Evolutionary conservation across 2,329 filamentous ascomycete species (phyloP), one percentile per base, ranked within the genome.

Genomic region (Ascochyta viciae-villosae): DNA sequence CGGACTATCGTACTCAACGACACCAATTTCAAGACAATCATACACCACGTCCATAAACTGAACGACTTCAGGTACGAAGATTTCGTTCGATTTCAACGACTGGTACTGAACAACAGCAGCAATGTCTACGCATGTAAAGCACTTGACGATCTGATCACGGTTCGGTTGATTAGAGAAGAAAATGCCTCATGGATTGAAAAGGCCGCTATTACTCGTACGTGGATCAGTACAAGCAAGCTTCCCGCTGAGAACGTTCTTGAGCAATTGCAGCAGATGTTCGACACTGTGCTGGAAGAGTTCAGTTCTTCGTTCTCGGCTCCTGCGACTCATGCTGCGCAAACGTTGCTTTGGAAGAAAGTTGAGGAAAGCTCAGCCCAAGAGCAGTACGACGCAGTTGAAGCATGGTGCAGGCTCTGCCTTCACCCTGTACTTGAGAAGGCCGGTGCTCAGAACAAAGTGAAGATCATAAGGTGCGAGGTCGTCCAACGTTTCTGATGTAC

Each of bases 341-440:
- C 86, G 31, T 74, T 96, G 3, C 77, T 96, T 3, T 97, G 92
- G 92, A 95, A 92, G 74, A 84, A 82, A 24, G 80, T 90, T n/a
- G 89, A 92, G 48, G 75, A 80, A 1, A 79, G 80, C 13, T 86
- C 85, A 58, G 76, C 76, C 1, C 80, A 83, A 29, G 78, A 81
- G 1, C 76, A 85, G 15, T 84, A 83, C 50, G 77, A 81, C 2
- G 62, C 79, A 13, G 84, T 89, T 1, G 83, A 89, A 59, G 75
- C 79, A 46, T 97, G 91, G 92, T 96, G 91, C 65, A 80, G 75
- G 7, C 71, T 92, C 16, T 87, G 89, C 0, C 78, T 89, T 12
- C 88, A 92, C 66, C 71, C 78, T 0, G 67, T 91, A 0, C 92
- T 97, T 61, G 76, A 82, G 12, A 84, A 84, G 45, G 84, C 85